Base-by-base conservation (phyloP, 768 basidiomycete genomes). In the Guyanaporus albipodus region DNA sequence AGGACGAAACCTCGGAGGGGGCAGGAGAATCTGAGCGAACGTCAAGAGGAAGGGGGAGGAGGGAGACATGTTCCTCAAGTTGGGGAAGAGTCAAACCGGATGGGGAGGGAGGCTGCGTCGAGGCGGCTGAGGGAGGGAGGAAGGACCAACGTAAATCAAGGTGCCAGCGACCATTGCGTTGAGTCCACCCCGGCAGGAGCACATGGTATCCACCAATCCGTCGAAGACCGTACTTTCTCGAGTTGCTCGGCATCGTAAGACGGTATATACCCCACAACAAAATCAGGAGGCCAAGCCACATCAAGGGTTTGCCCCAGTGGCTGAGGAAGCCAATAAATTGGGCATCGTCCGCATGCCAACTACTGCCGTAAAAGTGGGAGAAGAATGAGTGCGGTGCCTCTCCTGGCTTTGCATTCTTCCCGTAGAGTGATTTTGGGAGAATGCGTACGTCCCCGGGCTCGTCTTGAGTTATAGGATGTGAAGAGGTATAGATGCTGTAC, bases 321-420 rank as follows among this genome's bases (percentile, higher is more conserved):
- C 80, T 88, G 43, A 98, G 76, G 73, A 97, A 97, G 35, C 83
- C 80, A 61, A 98, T 92, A 71, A 98, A 96, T n/a, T 85, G 91
- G 23, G 95, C 96, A 66, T 99, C 95, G 59, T 95, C 93, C 5
- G 92, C 85, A 60, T 99, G 95, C 95, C 95, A 99, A 59, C 90
- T 92, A 61, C 93, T 96, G 24, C 93, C 95, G 59, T 98, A 99
- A 72, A 82, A 95, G 67, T 99, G 95, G n/a, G 83, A 78, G 68
- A 97, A 98, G 78, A 93, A 98, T 6, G 92, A 82, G 60, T 94
- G 79, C 1, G 91, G 91, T 0, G 88, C 89, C 56, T 93, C 87
- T 32, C 72, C 82, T 38, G 78, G 73, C 49, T 82, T 80, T 3
- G 91, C 90, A 63, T 99, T 97, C 72, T 99, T 99, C 48, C 95